phyloP scores from a whole-genome alignment of 768 basidiomycete genomes.

The Boletus subparvulus region DNA sequence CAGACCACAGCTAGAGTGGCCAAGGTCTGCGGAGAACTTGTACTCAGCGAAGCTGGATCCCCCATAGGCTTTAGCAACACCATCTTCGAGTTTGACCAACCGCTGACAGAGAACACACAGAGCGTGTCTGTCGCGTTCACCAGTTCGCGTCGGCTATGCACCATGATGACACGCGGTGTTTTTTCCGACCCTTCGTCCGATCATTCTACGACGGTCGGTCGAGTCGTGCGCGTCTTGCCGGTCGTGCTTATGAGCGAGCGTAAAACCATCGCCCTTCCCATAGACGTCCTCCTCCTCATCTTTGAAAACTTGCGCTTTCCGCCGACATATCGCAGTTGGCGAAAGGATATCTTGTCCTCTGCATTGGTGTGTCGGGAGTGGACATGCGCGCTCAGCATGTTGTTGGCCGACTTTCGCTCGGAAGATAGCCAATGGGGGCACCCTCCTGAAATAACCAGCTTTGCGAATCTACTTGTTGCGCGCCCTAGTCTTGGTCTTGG shows the following conservation, averaged over 20 bases:
- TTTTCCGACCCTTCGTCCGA: background rate
- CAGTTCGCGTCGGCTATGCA: background rate
- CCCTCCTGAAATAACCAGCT: conserved; percentile 6
- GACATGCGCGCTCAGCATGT: conserved; percentile 10
- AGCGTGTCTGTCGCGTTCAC: conserved; percentile 16
- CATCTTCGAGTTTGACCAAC: conserved; percentile 10
- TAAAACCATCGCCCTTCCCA: conserved; percentile 1
- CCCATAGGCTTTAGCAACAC: background rate
- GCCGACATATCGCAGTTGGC: background rate
- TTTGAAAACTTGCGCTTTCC: conserved; percentile 4
- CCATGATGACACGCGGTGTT: background rate
- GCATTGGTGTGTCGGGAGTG: conserved; percentile 12
- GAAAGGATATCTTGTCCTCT: conserved; percentile 1
- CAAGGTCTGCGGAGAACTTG: background rate
- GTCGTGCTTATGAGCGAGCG: background rate
- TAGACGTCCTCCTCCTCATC: conserved; percentile 6
- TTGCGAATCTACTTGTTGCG: background rate
- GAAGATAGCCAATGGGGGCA: background rate
- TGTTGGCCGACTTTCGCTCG: conserved; percentile 10
- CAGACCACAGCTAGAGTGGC: background rate
- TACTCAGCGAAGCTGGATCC: background rate
- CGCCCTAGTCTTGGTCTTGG: conserved; percentile 1
- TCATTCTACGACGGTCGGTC: background rate
- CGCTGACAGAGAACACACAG: conserved; percentile 4
- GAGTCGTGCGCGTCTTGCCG: conserved; percentile 2